Evolutionary conservation across 2,329 filamentous ascomycete species (phyloP).

Genomic region (Curvularia verruculosa): DNA sequence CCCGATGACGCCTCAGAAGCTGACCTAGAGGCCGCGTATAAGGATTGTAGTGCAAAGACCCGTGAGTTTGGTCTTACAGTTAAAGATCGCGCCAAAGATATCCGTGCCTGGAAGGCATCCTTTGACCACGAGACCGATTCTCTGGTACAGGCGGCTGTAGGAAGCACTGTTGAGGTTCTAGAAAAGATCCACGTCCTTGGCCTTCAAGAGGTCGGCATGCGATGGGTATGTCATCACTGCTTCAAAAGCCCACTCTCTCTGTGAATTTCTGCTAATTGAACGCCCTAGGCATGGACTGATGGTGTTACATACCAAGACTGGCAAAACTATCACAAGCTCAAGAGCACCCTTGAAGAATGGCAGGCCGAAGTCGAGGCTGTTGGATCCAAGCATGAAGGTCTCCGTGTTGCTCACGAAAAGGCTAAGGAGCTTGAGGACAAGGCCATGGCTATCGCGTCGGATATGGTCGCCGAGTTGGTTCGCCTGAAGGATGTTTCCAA

Average conservation of each 20-base stretch:
- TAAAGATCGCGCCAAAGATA: constrained; percentile 75
- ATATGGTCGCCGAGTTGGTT: constrained; percentile 78
- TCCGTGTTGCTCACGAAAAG: constrained; percentile 70
- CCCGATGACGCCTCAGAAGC: constrained; percentile 63
- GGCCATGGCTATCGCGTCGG: constrained; percentile 79
- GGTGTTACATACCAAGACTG: constrained; percentile 97
- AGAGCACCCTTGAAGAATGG: constrained; percentile 83
- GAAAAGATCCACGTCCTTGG: constrained; percentile 83
- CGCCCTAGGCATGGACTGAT: constrained; percentile 77
- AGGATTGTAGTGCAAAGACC: constrained; percentile 62
- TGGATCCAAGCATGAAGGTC: constrained; percentile 73
- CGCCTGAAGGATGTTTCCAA: constrained; percentile 81
- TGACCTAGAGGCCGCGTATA: constrained; percentile 59
- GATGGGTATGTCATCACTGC: constrained; percentile 61
- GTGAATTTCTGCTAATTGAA: constrained; percentile 2
- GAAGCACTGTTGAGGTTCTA: constrained; percentile 81
- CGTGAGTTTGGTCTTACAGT: constrained; percentile 73
- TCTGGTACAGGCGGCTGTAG: constrained; percentile 73
- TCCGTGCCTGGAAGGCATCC: constrained; percentile 76
- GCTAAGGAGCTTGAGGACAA: constrained; percentile 74
- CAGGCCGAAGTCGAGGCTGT: constrained; percentile 78
- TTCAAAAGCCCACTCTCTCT: not conserved
- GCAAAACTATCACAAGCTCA: constrained; percentile 91
- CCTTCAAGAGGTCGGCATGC: constrained; percentile 88
- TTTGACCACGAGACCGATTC: constrained; percentile 73